Evolutionary conservation across 2,329 filamentous ascomycete genomes (phyloP).

Genomic region (Aspergillus sp.): DNA sequence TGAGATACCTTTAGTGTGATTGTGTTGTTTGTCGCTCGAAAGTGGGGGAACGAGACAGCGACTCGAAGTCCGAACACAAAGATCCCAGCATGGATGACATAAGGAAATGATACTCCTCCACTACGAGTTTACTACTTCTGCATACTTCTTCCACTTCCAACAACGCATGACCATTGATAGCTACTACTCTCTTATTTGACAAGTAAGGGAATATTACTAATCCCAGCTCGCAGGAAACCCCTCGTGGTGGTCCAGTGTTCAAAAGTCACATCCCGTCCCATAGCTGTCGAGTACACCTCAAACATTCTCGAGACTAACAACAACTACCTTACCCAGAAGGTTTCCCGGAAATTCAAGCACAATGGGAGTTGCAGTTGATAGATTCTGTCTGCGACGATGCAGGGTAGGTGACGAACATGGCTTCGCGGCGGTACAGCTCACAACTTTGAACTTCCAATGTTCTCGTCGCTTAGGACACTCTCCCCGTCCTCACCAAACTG

Average conservation of each 20-base stretch:
- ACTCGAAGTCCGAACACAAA: not conserved
- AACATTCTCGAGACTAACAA: not conserved
- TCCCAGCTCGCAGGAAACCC: too few species aligned
- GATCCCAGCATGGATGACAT: constrained; percentile 1
- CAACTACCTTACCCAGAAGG: not conserved
- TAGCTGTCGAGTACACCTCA: not conserved
- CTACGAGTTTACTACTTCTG: not conserved
- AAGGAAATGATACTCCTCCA: not conserved
- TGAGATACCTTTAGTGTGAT: not conserved
- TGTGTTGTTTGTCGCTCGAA: not conserved
- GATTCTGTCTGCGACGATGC: not conserved
- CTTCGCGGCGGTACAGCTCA: not conserved
- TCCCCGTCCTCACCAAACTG: not conserved
- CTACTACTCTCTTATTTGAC: not conserved
- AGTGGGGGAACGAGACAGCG: not conserved
- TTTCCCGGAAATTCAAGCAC: not conserved
- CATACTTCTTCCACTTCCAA: not conserved
- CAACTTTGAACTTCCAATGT: too few species aligned
- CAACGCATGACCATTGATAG: not conserved
- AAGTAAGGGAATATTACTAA: too few species aligned
- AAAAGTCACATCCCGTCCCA: not conserved
- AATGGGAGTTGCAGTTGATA: not conserved
- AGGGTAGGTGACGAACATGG: not conserved
- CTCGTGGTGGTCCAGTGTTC: not conserved
- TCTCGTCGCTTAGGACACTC: not conserved